Conservation (phyloP, 495 filamentous ascomycete genomes). For the Evansstolkia leycettana region DNA sequence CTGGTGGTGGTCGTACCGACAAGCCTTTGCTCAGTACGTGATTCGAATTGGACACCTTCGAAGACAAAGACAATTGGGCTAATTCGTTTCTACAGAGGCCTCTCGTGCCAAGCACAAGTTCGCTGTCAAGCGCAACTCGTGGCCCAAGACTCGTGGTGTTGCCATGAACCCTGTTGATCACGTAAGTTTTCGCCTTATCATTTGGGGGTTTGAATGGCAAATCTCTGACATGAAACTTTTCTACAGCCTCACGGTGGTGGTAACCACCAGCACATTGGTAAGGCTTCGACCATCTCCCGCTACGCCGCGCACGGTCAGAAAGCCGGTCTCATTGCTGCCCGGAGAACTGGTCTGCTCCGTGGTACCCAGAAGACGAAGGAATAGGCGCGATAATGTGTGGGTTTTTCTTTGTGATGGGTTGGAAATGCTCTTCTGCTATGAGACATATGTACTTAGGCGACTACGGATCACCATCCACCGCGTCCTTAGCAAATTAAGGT, state of each 20-base stretch:
- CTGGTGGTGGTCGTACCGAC: conserved; percentile 97
- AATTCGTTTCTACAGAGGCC: conserved; percentile 49
- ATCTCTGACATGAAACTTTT: conserved; percentile 19
- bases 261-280: conserved; percentile 99
- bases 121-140: conserved; percentile 98
- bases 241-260: conserved; percentile 93
- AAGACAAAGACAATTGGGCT: conserved; percentile 1
- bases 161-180: conserved; percentile 99
- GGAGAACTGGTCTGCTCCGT: conserved; percentile 96
- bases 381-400: conserved; percentile 29
- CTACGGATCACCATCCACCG: conserved; percentile 32
- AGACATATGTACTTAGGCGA: conserved; percentile 41
- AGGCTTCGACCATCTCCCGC: conserved; percentile 97
- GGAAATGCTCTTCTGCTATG: conserved; percentile 39
- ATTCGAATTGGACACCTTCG: conserved; percentile 1
- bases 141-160: conserved; percentile 99
- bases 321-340: conserved; percentile 98
- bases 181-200: conserved; percentile 40
- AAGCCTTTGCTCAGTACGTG: conserved; percentile 85
- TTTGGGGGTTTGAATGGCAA: neutral
- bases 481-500: conserved; percentile 36
- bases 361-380: conserved; percentile 99
- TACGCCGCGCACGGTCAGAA: conserved; percentile 98
- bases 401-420: conserved; percentile 38
- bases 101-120: conserved; percentile 99